These are phyloP conservation scores for Hypoxylon cercidicola DNA, from an alignment of 495 filamentous ascomycete genomes.

Conservation along the genomic window DNA sequence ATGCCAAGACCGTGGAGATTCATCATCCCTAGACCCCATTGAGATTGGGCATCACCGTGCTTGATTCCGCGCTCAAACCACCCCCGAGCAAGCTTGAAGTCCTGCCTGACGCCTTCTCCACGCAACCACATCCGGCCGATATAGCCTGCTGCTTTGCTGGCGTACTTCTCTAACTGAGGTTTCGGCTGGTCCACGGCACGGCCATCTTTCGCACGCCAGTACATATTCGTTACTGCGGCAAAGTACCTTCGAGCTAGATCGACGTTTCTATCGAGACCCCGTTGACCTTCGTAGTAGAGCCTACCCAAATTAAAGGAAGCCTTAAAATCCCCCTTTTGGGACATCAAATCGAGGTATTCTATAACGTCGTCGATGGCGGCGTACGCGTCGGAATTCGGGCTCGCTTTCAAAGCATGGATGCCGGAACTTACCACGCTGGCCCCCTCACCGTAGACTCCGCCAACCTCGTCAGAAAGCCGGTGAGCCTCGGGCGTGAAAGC, in stretches of 20 bases:
- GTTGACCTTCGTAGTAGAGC: constrained; percentile 89
- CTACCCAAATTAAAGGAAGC: constrained; percentile 89
- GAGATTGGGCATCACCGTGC: constrained; percentile 85
- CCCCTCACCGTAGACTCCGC: constrained; percentile 94
- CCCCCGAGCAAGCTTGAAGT: constrained; percentile 73
- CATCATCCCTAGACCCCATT: constrained; percentile 87
- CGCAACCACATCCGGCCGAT: constrained; percentile 93
- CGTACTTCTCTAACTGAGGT: constrained; percentile 77
- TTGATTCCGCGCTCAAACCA: constrained; percentile 89
- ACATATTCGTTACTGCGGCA: constrained; percentile 79
- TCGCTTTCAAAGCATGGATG: constrained; percentile 77
- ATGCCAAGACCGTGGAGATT: constrained; percentile 87
- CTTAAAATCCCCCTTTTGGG: constrained; percentile 90
- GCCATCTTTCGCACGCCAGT: constrained; percentile 77
- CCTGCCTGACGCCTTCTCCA: constrained; percentile 88
- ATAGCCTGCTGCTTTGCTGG: constrained; percentile 89
- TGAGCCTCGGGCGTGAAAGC: constrained; percentile 78
- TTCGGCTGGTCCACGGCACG: constrained; percentile 57
- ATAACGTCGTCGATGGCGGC: constrained; percentile 91
- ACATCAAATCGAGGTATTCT: constrained; percentile 94
- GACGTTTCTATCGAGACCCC: constrained; percentile 77
- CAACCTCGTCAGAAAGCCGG: constrained; percentile 85
- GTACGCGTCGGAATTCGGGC: constrained; percentile 75
- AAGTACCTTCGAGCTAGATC: constrained; percentile 84
- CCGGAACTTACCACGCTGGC: constrained; percentile 92